Base-by-base conservation (phyloP, 106 monocot species). In the Apostasia ramifera region DNA sequence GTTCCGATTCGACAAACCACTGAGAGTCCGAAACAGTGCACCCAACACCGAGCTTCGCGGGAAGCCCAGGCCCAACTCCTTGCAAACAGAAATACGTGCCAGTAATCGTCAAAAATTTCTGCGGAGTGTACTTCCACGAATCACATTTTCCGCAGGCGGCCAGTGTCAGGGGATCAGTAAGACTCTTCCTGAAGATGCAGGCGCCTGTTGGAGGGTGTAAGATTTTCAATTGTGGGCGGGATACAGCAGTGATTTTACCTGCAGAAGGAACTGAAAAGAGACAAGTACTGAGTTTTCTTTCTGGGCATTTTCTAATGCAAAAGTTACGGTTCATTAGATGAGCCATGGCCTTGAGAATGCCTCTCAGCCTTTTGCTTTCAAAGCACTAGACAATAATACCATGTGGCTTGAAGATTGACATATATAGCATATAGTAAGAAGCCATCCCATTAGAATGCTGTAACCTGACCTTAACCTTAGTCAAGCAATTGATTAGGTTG, bases 31-130 rank as follows among this genome's bases (percentile, higher is more conserved):
- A 40, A n/a, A 44, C 42, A 5, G 15, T 50, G 68, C 68, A 68
- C 4, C 6, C 2, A 44, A 68, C 54, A 15, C 12, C 15, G 9
- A 68, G 68, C 68, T 55, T 68, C 45, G 54, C 53, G 1, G 68
- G 68, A 52, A 55, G 52, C 41, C 12, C 9, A 43, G 68, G 11
- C 12, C 68, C 68, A 11, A 44, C 43, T 3, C 53, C 68, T 55
- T 68, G 47, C 52, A 68, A 53, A 40, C 68, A 68, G 54, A 26
- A 68, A 44, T 68, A 68, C 5, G 68, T 68, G 43, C 68, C 68
- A 8, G 13, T 26, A 5, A 54, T 39, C 13, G 41, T 43, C 13
- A 68, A 14, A 53, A 68, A 55, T 52, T 68, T 68, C 54, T 65
- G 65, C 6, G 65, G 65, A 48, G 65, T 65, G 47, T 65, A 65